Conservation (phyloP, 31 red algal species). For the Asparagopsis taxiformis region DNA sequence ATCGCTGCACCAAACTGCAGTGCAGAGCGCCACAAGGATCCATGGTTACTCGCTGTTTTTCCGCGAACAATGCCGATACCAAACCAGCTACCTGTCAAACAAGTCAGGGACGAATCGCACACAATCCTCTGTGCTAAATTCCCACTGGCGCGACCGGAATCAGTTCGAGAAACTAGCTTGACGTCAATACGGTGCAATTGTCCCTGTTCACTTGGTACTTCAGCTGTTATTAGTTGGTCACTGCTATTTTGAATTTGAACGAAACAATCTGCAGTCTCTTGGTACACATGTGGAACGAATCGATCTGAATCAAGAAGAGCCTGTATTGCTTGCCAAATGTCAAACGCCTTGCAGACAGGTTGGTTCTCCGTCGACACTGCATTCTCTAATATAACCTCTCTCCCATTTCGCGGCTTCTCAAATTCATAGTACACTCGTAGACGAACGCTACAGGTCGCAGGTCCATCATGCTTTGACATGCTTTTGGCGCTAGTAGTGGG, state of each 20-base stretch:
- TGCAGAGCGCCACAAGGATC: conserved; percentile 62
- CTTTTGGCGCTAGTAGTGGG: too few relatives aligned
- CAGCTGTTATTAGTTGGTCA: background rate
- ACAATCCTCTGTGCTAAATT: conserved; percentile 9
- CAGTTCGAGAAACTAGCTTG: conserved; percentile 3
- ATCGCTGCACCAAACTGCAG: conserved; percentile 61
- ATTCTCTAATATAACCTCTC: background rate
- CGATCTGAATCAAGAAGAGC: background rate
- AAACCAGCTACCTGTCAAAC: conserved; percentile 50
- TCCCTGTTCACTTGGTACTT: background rate
- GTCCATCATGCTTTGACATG: background rate
- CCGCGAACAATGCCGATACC: conserved; percentile 70
- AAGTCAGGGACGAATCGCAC: conserved; percentile 24
- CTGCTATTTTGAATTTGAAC: background rate
- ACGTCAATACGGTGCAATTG: background rate
- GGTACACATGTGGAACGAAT: conserved; percentile 9
- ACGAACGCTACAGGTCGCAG: background rate
- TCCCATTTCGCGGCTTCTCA: conserved; percentile 12
- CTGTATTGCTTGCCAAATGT: background rate
- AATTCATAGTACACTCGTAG: conserved; percentile 9
- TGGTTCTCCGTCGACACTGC: background rate
- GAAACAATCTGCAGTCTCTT: conserved; percentile 13
- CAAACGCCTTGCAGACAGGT: background rate
- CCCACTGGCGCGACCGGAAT: background rate
- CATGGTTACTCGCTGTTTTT: conserved; percentile 62